Evolutionary conservation across 2,329 filamentous ascomycete genomes (phyloP).

Genomic region (Bisporella sp.): DNA sequence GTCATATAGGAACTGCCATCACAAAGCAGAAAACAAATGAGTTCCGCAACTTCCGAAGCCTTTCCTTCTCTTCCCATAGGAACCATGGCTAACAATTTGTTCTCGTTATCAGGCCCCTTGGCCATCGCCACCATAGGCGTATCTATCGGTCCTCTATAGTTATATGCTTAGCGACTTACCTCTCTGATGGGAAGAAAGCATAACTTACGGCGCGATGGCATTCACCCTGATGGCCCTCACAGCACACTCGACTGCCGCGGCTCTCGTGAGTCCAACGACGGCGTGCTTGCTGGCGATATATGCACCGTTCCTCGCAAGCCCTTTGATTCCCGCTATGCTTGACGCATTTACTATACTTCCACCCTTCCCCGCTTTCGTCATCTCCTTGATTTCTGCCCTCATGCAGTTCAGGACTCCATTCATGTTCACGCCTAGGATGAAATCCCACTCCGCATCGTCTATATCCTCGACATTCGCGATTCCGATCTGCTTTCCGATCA

Average conservation of each 20-base stretch:
- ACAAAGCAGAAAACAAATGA: no score
- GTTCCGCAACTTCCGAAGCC: no score
- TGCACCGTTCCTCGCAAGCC: conserved; percentile 18
- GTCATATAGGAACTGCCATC: no score
- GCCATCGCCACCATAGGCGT: background rate
- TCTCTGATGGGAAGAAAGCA: background rate
- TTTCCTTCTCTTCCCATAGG: no score
- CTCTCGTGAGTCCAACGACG: conserved; percentile 36
- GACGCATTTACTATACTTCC: conserved; percentile 51
- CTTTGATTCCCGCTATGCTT: conserved; percentile 34
- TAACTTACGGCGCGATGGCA: conserved; percentile 18
- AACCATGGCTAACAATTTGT: no score
- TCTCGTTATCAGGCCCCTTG: no score
- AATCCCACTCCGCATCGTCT: conserved; percentile 34
- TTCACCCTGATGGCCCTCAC: conserved; percentile 30
- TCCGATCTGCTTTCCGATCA: background rate
- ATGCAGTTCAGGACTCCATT: conserved; percentile 43
- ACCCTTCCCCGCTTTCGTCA: conserved; percentile 28
- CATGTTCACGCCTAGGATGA: conserved; percentile 37
- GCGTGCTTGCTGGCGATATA: conserved; percentile 33
- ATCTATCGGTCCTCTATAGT: background rate
- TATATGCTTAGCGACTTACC: background rate
- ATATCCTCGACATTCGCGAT: conserved; percentile 17
- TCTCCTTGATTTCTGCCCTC: conserved; percentile 38
- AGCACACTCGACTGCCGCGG: conserved; percentile 28